Evolutionary conservation across 129 eudicot genomes (phyloP), one percentile per base, ranked within the genome.

Genomic region (Lactuca sativa): DNA sequence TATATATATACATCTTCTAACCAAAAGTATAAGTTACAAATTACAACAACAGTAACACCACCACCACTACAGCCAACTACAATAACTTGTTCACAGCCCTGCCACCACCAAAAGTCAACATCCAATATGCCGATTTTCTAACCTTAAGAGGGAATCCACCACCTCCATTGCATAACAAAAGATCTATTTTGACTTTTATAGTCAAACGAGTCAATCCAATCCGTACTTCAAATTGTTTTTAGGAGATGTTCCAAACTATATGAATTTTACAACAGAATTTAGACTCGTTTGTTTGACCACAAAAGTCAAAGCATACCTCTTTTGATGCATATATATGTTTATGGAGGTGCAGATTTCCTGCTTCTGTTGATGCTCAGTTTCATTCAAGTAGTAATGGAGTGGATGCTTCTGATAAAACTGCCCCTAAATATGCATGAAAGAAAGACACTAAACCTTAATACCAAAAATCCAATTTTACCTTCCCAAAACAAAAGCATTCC

Each of bases 271-370:
- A 61, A 9, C 59, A 17, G 21, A 64, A 68, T 9, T 25, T 52
- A 16, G 14, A 30, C 71, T 44, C 56, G 59, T 76, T 76, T 58
- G 65, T 76, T 76, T 76, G 80, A 76, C 70, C 58, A 11, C 14
- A 76, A 76, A 76, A 76, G 68, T 76, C 70, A 68, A 69, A 76
- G 53, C 69, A 68, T 67, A 76, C 74, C 74, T 76, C 49, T 10
- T 14, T 7, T 37, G 14, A 66, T 74, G 78, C 72, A 64, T 64
- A 33, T 56, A 64, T 64, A 33, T 56, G 13, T 11, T 25, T 25
- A 8, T 43, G 58, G 59, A 64, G 63, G 37, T 33, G 64, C 58
- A 68, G 8, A 48, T 69, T 68, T 77, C 71, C 66, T 69, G 66
- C 81, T 77, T 69, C 38, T 62, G 49, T 43, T 60, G 56, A 69